Base-by-base conservation (phyloP, 2,329 filamentous ascomycete genomes). In the Hypoxylon sp. region DNA sequence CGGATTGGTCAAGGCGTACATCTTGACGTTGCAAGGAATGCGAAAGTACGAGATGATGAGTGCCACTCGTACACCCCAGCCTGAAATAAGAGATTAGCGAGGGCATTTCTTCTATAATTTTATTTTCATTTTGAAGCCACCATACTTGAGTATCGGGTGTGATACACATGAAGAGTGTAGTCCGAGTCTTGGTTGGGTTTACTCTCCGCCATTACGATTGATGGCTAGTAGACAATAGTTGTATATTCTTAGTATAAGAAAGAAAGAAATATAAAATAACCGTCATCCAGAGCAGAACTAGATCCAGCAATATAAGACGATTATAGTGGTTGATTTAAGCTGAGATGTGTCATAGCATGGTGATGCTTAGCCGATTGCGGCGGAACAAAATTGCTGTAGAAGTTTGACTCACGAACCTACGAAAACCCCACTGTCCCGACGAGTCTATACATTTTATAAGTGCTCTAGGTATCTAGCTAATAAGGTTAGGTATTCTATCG, bases 11-110 rank as follows among this genome's bases (percentile, higher is more conserved):
- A 75, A 71, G 15, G 69, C 51, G 51, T 69, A 63, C 25, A 76
- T 64, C 29, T 69, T 63, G 51, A 77, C 71, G 5, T 68, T 66
- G 45, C 78, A 77, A 27, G 75, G 73, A 34, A 79, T 70, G 32
- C 61, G 47, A 59, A 78, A 71, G 43, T 70, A 68, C 36, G 70
- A 73, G 53, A 79, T 65, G 17, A 78, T 67, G 6, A 79, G 55
- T 13, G 53, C 41, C 4, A 56, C 57, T 16, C 63, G 57, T 12
- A 49, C 50, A 12, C 62, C 60, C 63, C 62, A 65, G 36, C 63
- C 63, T 64, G 32, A 11, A 21, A 4, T n/a, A n/a, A n/a, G n/a
- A n/a, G 2, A 2, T 5, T 15, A 12, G 12, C 59, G 26, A 55
- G 23, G 27, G 31, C 42, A 12, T 9, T 11, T 11, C 5, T 6